phyloP scores from a whole-genome alignment of 768 basidiomycete species.

The Butyriboletus loyo region DNA sequence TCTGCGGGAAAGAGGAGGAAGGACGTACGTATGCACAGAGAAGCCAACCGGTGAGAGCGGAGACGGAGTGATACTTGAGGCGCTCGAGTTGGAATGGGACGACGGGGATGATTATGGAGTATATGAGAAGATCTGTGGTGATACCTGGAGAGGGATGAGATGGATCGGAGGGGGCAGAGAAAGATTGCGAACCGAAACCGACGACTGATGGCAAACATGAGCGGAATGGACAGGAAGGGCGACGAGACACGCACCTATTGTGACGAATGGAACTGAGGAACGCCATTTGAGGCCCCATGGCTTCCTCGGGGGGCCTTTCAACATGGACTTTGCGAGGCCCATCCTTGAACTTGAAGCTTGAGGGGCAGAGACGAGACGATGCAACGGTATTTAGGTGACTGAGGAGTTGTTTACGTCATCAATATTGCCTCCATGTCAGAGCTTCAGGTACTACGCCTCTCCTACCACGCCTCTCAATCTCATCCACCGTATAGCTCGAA shows the following conservation, averaged over 20 bases:
- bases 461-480: background rate
- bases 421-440: conserved; percentile 43
- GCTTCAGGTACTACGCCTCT: conserved; percentile 42
- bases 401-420: background rate
- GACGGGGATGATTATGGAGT: conserved; percentile 61
- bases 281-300: conserved; percentile 56
- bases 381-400: no score
- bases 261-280: conserved; percentile 55
- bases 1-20: background rate
- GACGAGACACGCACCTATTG: conserved; percentile 34
- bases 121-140: conserved; percentile 54
- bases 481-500: conserved; percentile 59
- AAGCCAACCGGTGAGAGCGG: conserved; percentile 56
- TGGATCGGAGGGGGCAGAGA: background rate
- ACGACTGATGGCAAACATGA: conserved; percentile 36
- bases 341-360: no score
- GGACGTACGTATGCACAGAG: conserved; percentile 54
- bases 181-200: conserved; percentile 40
- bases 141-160: conserved; percentile 27
- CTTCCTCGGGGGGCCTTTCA: background rate
- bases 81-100: conserved; percentile 59
- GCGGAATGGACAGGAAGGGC: background rate
- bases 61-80: conserved; percentile 44
- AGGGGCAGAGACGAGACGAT: no score
- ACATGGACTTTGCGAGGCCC: conserved; percentile 1